Base-by-base conservation (phyloP, 495 filamentous ascomycete species). In the Lentithecium fluviatile region DNA sequence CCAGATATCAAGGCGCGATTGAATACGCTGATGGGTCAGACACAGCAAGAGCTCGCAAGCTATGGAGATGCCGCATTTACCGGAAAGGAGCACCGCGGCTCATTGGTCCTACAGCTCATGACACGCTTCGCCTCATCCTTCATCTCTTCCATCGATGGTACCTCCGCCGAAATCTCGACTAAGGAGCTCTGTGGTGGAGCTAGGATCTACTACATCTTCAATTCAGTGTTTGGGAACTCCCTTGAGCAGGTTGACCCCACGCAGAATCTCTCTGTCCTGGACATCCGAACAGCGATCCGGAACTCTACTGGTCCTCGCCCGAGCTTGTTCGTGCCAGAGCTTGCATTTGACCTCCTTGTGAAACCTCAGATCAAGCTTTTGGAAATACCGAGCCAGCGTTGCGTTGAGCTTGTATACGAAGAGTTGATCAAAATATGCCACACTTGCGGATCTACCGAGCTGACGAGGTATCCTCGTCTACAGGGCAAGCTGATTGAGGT, bases 351-450 rank as follows among this genome's bases (percentile, higher is more conserved):
- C 69, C 80, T 99, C 2, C 82, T 99, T 19, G 95, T 99, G 20
- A 99, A 97, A 75, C 94, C 94, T 5, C 94, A 99, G 72, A 99
- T 99, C 71, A 96, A 97, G 73, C 82, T 99, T 42, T 79, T 99
- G 2, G 95, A 97, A 73, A 82, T 90, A n/a, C 94, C 94, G 7
- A 92, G 90, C 64, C 95, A 99, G 69, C 83, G 94, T 63, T 99
- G 94, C 68, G 94, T 99, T 25, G 95, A 99, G 74, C 80, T 97
- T 19, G 94, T 99, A 0, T 99, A 99, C 70, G 94, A 99, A 71
- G 94, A 99, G 72, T 82, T 99, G 10, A 99, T 99, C 75, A 99
- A 99, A 74, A 97, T 99, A 55, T 95, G 94, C 72, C 94, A 99
- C 73, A 99, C 94, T 1, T 99, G 94, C 77, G 95, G 95, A 46